phyloP scores from a whole-genome alignment of 148 eudicot genomes.

The Vaccinium vitisidaea region DNA sequence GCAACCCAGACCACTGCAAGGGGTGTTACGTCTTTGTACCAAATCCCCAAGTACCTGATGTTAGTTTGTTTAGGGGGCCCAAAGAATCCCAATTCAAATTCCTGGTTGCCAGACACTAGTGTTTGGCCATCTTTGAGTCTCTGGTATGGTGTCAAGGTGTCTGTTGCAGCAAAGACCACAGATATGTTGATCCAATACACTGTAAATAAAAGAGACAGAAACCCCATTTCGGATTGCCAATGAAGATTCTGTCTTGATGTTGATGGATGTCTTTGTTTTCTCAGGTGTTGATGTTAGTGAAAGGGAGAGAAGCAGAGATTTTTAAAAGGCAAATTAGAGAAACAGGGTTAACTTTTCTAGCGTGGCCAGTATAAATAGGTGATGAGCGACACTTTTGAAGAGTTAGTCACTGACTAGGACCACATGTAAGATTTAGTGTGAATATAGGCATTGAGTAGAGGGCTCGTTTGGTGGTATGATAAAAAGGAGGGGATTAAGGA shows the following conservation, averaged over 20 bases:
- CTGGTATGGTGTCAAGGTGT: slow-evolving; percentile 15
- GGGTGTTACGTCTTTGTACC: slow-evolving; percentile 16
- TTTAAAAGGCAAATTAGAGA: slow-evolving; percentile 12
- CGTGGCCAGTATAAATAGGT: background rate
- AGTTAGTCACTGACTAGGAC: background rate
- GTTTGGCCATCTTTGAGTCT: slow-evolving; percentile 22
- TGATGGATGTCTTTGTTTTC: slow-evolving; percentile 5
- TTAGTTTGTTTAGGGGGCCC: background rate
- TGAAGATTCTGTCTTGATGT: slow-evolving; percentile 1
- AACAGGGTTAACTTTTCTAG: background rate
- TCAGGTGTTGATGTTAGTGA: slow-evolving; percentile 3
- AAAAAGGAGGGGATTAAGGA: background rate
- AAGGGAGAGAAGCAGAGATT: background rate
- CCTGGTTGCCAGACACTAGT: slow-evolving; percentile 9
- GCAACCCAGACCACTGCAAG: slow-evolving; percentile 21
- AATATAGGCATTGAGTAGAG: background rate
- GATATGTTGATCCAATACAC: slow-evolving; percentile 9
- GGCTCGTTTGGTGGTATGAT: background rate
- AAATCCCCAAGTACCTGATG: slow-evolving; percentile 16
- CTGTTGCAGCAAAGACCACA: background rate
- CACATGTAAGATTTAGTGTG: slow-evolving; percentile 1
- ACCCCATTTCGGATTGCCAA: slow-evolving; percentile 11
- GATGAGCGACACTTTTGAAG: slow-evolving; percentile 1
- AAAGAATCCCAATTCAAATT: slow-evolving; percentile 22
- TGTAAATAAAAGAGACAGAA: slow-evolving; percentile 17